These are phyloP conservation scores for Cladophialophora carrionii DNA, from an alignment of 2,329 filamentous ascomycete genomes.

Conservation along the genomic window DNA sequence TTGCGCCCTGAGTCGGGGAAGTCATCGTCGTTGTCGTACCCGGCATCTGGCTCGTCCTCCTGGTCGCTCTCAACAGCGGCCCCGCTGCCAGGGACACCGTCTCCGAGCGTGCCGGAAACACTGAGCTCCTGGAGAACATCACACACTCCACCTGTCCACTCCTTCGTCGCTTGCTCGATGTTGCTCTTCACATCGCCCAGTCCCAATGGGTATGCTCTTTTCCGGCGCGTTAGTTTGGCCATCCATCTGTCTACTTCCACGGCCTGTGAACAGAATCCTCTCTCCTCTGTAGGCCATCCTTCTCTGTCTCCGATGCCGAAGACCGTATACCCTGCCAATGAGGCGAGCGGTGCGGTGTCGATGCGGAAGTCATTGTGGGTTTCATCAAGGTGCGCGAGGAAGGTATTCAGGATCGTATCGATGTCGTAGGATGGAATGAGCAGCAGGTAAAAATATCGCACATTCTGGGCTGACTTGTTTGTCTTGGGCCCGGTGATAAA, in stretches of 20 bases:
- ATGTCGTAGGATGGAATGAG: constrained; percentile 93
- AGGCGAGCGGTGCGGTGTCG: constrained; percentile 79
- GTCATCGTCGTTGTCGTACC: constrained; percentile 58
- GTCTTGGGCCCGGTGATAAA: constrained; percentile 71
- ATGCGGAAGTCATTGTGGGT: constrained; percentile 97
- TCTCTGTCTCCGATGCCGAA: constrained; percentile 92
- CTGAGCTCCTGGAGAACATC: constrained; percentile 68
- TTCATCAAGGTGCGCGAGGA: constrained; percentile 83
- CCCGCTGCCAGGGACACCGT: constrained; percentile 77
- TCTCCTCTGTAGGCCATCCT: constrained; percentile 86
- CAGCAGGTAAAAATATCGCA: constrained; percentile 72
- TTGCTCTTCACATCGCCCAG: constrained; percentile 84
- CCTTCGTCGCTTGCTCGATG: constrained; percentile 65
- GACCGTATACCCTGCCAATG: constrained; percentile 82
- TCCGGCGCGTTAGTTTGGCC: constrained; percentile 86
- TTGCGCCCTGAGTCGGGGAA: constrained; percentile 46
- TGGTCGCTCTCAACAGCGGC: constrained; percentile 83
- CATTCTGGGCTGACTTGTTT: constrained; percentile 33
- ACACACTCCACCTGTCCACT: constrained; percentile 77
- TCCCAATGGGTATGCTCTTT: constrained; percentile 84
- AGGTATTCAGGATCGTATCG: constrained; percentile 84
- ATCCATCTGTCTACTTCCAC: constrained; percentile 93
- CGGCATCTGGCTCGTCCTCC: constrained; percentile 63
- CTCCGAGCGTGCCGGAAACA: constrained; percentile 59
- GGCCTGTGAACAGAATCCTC: constrained; percentile 92